These are phyloP conservation scores for Xylaria sp. DNA, from an alignment of 2,329 filamentous ascomycete genomes.

Conservation along the genomic window DNA sequence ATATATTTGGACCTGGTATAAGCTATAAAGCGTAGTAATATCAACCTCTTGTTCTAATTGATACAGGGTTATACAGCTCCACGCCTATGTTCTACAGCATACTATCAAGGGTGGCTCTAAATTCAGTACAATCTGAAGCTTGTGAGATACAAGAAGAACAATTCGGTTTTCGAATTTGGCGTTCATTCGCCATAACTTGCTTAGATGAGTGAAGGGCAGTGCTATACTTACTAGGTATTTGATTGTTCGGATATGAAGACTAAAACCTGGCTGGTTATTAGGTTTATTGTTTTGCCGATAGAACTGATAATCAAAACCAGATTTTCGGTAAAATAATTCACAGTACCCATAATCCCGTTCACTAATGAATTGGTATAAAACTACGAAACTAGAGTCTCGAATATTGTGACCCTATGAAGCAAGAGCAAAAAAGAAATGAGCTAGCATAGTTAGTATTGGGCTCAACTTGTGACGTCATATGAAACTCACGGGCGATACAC, in stretches of 20 bases:
- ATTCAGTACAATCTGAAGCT: background rate
- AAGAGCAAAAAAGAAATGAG: background rate
- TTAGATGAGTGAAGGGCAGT: background rate
- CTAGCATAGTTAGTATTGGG: background rate
- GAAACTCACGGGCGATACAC: background rate
- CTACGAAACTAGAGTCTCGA: background rate
- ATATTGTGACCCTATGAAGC: background rate
- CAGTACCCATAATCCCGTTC: background rate
- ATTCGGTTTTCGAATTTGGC: background rate
- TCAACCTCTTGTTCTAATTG: background rate
- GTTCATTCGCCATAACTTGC: background rate
- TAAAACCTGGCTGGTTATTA: background rate
- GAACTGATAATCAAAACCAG: background rate
- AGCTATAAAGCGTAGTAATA: background rate
- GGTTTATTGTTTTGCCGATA: background rate
- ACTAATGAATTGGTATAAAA: background rate
- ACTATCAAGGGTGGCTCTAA: background rate
- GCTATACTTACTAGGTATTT: background rate
- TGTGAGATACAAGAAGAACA: background rate
- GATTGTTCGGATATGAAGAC: background rate
- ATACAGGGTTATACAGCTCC: background rate
- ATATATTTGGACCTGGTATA: background rate
- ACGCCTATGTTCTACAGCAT: background rate
- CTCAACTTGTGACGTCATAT: background rate
- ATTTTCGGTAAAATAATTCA: background rate